Percentiles rank a stretch among this genome's conserved stretches.
Conservation (phyloP, 768 basidiomycete species). For the Boletales sp. region DNA sequence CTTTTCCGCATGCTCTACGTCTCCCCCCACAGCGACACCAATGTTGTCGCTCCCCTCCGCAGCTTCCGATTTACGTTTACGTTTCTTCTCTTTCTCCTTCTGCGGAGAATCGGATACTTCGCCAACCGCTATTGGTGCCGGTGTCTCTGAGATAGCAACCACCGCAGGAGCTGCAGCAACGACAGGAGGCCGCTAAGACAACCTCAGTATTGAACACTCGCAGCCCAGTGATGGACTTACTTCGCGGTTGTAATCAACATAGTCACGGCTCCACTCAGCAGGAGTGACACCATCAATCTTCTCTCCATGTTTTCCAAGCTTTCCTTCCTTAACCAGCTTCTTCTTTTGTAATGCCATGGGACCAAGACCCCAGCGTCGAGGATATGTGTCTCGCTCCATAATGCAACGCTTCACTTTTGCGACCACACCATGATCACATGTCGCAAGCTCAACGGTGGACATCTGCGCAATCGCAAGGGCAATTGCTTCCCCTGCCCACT, state of each 20-base stretch:
- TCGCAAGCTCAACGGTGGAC: constrained; percentile 97
- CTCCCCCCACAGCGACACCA: constrained; percentile 37
- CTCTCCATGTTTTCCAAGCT: constrained; percentile 93
- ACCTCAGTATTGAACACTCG: constrained; percentile 5
- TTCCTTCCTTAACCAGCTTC: constrained; percentile 97
- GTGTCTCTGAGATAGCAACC: constrained; percentile 18
- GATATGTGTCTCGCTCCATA: constrained; percentile 99
- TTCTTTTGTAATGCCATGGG: constrained; percentile 97
- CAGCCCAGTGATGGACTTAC: constrained; percentile 28
- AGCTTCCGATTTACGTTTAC: constrained; percentile 73
- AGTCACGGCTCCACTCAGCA: constrained; percentile 85
- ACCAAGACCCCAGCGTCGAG: constrained; percentile 97
- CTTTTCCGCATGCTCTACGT: constrained; percentile 51
- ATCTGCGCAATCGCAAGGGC: constrained; percentile 95
- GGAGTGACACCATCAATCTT: constrained; percentile 86
- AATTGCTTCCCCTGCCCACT: constrained; percentile 74
- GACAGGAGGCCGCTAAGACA: constrained; percentile 38
- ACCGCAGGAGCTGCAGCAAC: constrained; percentile 26
- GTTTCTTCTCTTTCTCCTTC: constrained; percentile 75
- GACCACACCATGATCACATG: constrained; percentile 97
- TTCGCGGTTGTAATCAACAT: constrained; percentile 88
- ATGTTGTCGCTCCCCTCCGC: constrained; percentile 41
- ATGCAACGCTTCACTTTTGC: constrained; percentile 99
- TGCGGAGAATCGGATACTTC: constrained; percentile 34
- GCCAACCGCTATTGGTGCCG: constrained; percentile 27